phyloP scores from a whole-genome alignment of 371 early-diverging fungal genomes.

The Thermomucor indicae-seudaticae region DNA sequence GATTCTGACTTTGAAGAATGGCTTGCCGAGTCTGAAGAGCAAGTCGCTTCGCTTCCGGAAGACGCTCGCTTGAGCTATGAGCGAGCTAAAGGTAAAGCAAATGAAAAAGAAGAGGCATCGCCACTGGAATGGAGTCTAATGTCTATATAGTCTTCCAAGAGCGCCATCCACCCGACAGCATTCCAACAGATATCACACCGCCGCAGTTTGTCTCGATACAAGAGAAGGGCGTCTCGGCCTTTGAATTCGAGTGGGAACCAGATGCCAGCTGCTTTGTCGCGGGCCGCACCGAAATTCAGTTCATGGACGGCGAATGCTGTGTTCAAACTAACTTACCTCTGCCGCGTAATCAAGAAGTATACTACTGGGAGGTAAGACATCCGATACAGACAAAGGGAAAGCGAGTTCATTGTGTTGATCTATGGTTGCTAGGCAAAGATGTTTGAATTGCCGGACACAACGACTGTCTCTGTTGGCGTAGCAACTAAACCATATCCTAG shows the following conservation, averaged over 20 bases:
- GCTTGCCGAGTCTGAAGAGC: conserved; percentile 32
- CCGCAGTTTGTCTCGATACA: conserved; percentile 67
- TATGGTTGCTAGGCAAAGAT: conserved; percentile 52
- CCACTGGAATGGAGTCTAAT: background rate
- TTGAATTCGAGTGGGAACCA: conserved; percentile 75
- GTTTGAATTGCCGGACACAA: conserved; percentile 55
- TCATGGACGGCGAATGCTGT: conserved; percentile 68
- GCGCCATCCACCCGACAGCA: conserved; percentile 57
- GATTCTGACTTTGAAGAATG: conserved; percentile 35
- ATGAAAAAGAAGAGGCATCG: background rate
- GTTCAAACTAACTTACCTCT: conserved; percentile 81
- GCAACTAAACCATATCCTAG: conserved; percentile 67
- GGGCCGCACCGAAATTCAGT: conserved; percentile 74
- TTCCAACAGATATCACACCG: conserved; percentile 65
- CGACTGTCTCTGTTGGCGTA: conserved; percentile 62
- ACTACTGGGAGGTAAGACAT: conserved; percentile 64
- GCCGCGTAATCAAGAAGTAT: conserved; percentile 71
- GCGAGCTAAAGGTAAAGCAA: conserved; percentile 36
- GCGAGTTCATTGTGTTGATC: background rate
- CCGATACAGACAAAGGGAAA: too few relatives aligned
- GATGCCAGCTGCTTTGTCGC: conserved; percentile 67
- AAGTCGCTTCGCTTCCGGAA: conserved; percentile 30
- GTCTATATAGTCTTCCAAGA: conserved; percentile 39
- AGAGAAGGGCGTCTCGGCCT: conserved; percentile 83
- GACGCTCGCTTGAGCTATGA: conserved; percentile 43